Base-by-base conservation (phyloP, 2,329 filamentous ascomycete species). In the Lecanoromycetidae sp. region DNA sequence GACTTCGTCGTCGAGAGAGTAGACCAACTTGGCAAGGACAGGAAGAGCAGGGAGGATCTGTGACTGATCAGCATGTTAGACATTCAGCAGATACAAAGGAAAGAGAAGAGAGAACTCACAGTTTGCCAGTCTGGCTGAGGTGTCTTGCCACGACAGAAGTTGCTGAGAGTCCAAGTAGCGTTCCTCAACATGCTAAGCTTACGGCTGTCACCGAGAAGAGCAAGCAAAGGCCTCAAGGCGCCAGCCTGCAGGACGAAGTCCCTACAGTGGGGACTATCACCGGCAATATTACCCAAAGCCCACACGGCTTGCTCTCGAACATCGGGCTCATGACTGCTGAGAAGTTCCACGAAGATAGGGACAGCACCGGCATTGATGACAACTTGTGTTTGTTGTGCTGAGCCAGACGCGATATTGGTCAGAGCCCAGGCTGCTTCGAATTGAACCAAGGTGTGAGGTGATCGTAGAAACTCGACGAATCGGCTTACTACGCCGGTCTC, bases 181-280 rank as follows among this genome's bases (percentile, higher is more conserved):
- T 98, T 98, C 57, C 91, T 79, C 44, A 98, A 81, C 91, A 98
- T 98, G 76, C 88, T 96, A 49, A 98, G 74, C 76, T 98, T 98
- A 61, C 91, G 87, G 72, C 91, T 95, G 67, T 98, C 91, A 46
- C 90, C 90, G 48, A 98, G 80, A 36, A 98, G 77, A 61, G 79
- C 79, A 48, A 98, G 78, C 48, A 98, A 76, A 44, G 91, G 91
- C 66, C 87, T 87, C 44, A 98, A 78, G 53, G 91, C 91, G 60
- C 88, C 88, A 56, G 85, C 87, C 65, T 82, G 81, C 49, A 98
- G 77, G 51, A 98, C 91, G 64, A 94, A 98, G 68, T 98, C 91
- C 61, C 91, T 82, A 78, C 91, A 98, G 61, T 87, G 81, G 55
- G 91, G 91, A 74, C 90, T 96, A 66, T 98, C 91, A 69, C 91